Percentiles rank a stretch among this genome's conserved stretches.
Conservation (phyloP, 441 rosid genomes). For the Arabidopsis hybrid region DNA sequence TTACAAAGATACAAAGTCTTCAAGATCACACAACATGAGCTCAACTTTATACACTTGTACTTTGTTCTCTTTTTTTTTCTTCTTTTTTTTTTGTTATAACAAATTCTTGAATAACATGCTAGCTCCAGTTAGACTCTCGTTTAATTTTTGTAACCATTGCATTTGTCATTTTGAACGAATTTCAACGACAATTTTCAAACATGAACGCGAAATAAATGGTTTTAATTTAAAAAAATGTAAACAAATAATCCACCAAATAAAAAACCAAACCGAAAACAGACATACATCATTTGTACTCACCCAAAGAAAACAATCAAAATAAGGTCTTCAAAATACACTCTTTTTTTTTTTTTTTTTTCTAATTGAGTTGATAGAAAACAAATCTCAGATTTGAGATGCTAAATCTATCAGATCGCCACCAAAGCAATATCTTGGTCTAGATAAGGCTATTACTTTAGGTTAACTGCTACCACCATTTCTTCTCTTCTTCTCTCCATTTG, state of each 20-base stretch:
- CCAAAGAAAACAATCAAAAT: slow-evolving; percentile 15
- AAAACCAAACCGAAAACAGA: not conserved
- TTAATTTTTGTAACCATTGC: not conserved
- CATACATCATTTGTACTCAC: slow-evolving; percentile 13
- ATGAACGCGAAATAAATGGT: not conserved
- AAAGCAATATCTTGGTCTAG: slow-evolving; percentile 26
- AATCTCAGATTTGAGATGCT: slow-evolving; percentile 27
- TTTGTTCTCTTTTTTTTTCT: no score
- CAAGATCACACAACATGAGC: not conserved
- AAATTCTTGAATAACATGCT: no score
- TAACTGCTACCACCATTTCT: slow-evolving; percentile 36
- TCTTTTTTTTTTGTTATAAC: no score
- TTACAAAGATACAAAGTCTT: not conserved
- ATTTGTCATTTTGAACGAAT: not conserved
- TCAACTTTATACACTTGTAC: not conserved
- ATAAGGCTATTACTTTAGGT: slow-evolving; percentile 17
- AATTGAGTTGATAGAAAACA: slow-evolving; percentile 20
- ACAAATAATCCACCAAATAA: not conserved
- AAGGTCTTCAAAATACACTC: slow-evolving; percentile 18
- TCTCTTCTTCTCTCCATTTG: slow-evolving; percentile 42
- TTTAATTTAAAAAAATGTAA: not conserved
- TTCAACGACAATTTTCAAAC: not conserved
- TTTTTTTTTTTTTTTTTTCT: not conserved
- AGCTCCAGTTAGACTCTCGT: not conserved
- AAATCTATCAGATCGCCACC: slow-evolving; percentile 20